A percentile compares a stretch with the other conserved stretches of the same genome.
These are phyloP conservation scores for Chrysopogon serrulatus DNA, from an alignment of 176 grass and related monocot genomes.

Conservation along the genomic window DNA sequence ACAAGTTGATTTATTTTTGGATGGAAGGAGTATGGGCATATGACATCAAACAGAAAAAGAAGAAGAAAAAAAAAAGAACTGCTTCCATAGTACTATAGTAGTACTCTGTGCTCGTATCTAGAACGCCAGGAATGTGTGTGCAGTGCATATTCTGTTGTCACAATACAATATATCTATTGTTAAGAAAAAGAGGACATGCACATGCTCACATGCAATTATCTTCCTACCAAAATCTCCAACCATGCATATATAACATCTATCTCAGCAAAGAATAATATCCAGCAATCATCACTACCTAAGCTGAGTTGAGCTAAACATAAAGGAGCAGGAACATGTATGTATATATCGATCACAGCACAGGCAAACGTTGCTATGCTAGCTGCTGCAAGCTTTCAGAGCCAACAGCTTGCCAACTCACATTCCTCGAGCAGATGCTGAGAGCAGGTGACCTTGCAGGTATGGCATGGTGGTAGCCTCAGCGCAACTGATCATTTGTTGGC, in stretches of 20 bases:
- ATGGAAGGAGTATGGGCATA: background rate
- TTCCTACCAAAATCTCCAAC: conserved; percentile 13
- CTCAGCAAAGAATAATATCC: conserved; percentile 32
- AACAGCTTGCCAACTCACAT: conserved; percentile 37
- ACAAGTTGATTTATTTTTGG: background rate
- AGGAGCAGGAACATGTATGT: conserved; percentile 36
- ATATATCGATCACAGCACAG: too few species aligned
- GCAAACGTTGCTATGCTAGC: conserved; percentile 6
- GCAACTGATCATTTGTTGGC: conserved; percentile 3
- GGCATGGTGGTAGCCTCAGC: background rate
- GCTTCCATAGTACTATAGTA: background rate
- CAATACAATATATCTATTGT: conserved; percentile 8
- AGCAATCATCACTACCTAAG: conserved; percentile 27
- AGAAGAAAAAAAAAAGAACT: background rate
- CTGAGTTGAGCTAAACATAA: conserved; percentile 24
- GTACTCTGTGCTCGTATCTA: background rate
- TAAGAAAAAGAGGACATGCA: background rate
- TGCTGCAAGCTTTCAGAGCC: background rate
- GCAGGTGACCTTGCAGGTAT: conserved; percentile 39
- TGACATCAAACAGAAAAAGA: conserved; percentile 18
- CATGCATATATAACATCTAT: conserved; percentile 22
- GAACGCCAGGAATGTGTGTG: conserved; percentile 31
- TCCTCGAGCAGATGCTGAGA: conserved; percentile 44
- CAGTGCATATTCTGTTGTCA: conserved; percentile 23
- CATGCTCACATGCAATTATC: conserved; percentile 39